phyloP scores from a whole-genome alignment of 208 protist genomes.

The Leptomonas pyrrhocoris region DNA sequence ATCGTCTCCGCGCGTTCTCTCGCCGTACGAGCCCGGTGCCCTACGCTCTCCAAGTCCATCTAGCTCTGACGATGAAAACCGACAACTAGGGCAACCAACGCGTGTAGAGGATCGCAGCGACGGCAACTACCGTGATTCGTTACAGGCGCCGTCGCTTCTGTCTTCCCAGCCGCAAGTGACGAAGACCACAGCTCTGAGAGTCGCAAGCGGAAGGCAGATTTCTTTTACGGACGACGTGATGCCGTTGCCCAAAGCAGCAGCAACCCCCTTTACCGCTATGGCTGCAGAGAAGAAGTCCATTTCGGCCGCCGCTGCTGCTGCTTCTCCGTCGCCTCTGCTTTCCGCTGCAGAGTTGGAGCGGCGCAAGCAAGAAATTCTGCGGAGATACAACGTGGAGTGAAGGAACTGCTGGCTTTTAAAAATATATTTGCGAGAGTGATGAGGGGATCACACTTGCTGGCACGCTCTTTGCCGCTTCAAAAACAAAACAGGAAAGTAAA shows the following conservation, averaged over 20 bases:
- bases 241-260: background rate
- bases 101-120: background rate
- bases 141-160: background rate
- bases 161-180: background rate
- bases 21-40: conserved; percentile 3
- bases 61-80: conserved; percentile 2
- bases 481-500: no score
- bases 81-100: no score
- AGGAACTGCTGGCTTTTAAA: background rate
- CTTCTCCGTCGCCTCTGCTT: conserved; percentile 29
- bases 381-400: conserved; percentile 54
- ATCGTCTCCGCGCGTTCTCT: background rate
- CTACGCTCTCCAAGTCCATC: conserved; percentile 21
- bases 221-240: no score
- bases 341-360: conserved; percentile 82
- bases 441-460: no score
- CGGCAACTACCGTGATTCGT: background rate
- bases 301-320: background rate
- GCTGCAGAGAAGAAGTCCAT: background rate
- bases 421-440: background rate
- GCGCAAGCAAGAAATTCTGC: conserved; percentile 92
- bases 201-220: no score
- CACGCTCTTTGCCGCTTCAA: no score
- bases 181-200: no score
- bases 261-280: background rate